Evolutionary conservation across 116 monocot genomes (phyloP).

Genomic region (Papilionanthe hybrid): DNA sequence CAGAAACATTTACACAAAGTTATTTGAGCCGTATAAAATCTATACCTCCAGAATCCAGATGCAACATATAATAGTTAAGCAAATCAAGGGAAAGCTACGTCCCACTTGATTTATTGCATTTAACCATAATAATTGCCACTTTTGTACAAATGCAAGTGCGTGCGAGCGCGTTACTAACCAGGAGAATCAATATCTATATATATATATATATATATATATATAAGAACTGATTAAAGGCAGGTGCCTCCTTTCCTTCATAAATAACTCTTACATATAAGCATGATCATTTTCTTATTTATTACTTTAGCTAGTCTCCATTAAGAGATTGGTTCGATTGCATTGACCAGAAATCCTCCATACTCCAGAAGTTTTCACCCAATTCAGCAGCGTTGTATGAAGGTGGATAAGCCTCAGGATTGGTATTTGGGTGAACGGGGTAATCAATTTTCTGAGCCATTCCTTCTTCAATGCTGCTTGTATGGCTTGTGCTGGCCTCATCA

Average conservation of each 20-base stretch:
- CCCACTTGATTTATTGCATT: not conserved
- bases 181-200: not conserved
- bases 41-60: too few species aligned
- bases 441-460: not conserved
- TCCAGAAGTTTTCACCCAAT: conserved; percentile 63
- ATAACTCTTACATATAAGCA: not conserved
- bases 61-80: not conserved
- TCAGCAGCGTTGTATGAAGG: conserved; percentile 8
- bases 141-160: not conserved
- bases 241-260: not conserved
- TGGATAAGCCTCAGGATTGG: not conserved
- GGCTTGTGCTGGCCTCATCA: conserved; percentile 26
- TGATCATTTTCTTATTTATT: not conserved
- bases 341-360: conserved; percentile 69
- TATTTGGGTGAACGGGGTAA: conserved; percentile 8
- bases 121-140: not conserved
- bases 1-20: too few species aligned
- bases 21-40: too few species aligned
- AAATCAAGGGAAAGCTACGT: not conserved
- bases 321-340: conserved; percentile 66
- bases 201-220: not conserved
- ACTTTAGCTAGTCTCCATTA: conserved; percentile 17
- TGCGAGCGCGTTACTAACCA: not conserved
- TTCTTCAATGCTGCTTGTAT: conserved; percentile 7
- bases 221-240: not conserved